Base-by-base conservation (phyloP, 1,139 yeast species). In the Taphrina sp. region DNA sequence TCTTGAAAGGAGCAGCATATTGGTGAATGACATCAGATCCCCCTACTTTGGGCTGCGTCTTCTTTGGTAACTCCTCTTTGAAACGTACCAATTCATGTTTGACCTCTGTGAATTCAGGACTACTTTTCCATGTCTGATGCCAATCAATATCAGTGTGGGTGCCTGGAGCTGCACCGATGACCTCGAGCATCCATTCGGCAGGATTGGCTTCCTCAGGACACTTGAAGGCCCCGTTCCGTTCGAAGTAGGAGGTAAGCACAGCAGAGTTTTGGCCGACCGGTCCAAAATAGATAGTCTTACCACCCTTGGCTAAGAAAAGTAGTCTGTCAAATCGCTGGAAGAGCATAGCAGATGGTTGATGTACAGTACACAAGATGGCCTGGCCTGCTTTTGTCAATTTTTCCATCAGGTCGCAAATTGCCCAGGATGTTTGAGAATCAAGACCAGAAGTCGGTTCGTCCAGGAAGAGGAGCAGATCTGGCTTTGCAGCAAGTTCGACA, bases 401-500 rank as follows among this genome's bases (percentile, higher is more conserved):
- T 69, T 87, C 78, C 79, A 85, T 79, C 69, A 86, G 74, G 66
- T 82, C 81, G 68, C 87, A 81, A 64, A 85, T 81, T 20, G 92
- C 80, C 95, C 95, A 85, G 5, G 95, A 95, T 57, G 95, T 84
- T 70, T 87, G 95, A 22, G 95, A 86, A 68, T 88, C 95, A 63
- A 88, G 75, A 66, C 96, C 96, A 4, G 95, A 87, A 20, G 96
- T 88, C 7, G 96, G 96, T 69, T 88, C 96, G 72, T 88, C 96
- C 66, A 88, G 76, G 71, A 88, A 88, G 57, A 88, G 73, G 60
- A 88, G 73, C 58, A 88, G 74, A 62, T 83, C 82, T 3, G 96
- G 95, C 68, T 85, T 87, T 23, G 95, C 95, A 42, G 88, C 94
- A 59, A 88, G 73, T 66, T 88, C 95, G 58, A 88, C 94, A 62